Conservation (phyloP, 2,329 filamentous ascomycete genomes). For the Penicillium janthinellum region DNA sequence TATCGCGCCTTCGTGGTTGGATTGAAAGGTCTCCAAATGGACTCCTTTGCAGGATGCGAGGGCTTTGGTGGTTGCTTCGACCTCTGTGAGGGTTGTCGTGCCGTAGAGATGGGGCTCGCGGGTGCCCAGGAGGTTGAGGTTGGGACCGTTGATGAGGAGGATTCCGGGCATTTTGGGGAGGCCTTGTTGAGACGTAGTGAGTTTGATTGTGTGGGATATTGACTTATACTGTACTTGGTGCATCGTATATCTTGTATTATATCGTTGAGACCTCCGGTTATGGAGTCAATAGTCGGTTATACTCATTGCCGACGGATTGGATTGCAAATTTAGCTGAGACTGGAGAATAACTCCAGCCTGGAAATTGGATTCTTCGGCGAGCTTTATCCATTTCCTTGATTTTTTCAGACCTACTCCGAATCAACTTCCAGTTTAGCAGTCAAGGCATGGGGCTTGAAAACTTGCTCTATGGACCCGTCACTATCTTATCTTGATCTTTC, state of each 20-base stretch:
- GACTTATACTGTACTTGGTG: too few relatives aligned
- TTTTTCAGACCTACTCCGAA: too few relatives aligned
- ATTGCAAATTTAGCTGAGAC: neutral
- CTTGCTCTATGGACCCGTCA: too few relatives aligned
- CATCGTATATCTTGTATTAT: neutral
- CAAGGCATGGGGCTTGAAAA: too few relatives aligned
- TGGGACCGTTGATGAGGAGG: slow-evolving; percentile 73
- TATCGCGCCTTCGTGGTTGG: slow-evolving; percentile 74
- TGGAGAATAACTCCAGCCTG: too few relatives aligned
- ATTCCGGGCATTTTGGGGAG: slow-evolving; percentile 2
- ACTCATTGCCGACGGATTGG: slow-evolving; percentile 6
- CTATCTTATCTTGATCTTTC: too few relatives aligned
- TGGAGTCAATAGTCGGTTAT: slow-evolving; percentile 1
- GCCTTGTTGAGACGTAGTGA: too few relatives aligned
- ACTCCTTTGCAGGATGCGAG: slow-evolving; percentile 53
- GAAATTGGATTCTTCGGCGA: too few relatives aligned
- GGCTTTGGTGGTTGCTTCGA: slow-evolving; percentile 51
- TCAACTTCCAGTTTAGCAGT: too few relatives aligned
- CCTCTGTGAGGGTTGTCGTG: slow-evolving; percentile 64
- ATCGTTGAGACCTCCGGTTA: neutral
- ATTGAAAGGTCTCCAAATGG: slow-evolving; percentile 63
- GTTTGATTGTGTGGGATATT: too few relatives aligned
- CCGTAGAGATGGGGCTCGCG: slow-evolving; percentile 73
- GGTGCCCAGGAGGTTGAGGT: slow-evolving; percentile 73
- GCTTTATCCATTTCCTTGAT: too few relatives aligned